Percentiles rank a stretch among this genome's conserved stretches.
phyloP scores from a whole-genome alignment of 495 filamentous ascomycete species.

The Neurospora sp. region DNA sequence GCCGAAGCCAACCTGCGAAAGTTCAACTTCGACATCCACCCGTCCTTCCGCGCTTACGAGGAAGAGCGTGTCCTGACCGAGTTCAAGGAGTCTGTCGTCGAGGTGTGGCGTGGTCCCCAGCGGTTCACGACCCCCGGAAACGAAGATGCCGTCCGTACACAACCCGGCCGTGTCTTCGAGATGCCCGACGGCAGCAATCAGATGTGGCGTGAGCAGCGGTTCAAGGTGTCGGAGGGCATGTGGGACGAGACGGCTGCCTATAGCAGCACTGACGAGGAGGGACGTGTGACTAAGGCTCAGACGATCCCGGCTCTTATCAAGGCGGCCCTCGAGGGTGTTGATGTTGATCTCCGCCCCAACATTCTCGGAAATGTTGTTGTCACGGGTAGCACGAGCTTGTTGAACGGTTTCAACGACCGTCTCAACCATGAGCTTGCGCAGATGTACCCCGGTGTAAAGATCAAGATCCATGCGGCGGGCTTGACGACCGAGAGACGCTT shows the following conservation, averaged over 20 bases:
- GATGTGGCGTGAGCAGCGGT: conserved; percentile 81
- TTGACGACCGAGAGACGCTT: conserved; percentile 78
- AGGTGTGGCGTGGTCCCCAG: conserved; percentile 81
- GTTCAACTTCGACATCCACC: conserved; percentile 55
- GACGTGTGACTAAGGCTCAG: conserved; percentile 49
- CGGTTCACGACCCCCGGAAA: conserved; percentile 49
- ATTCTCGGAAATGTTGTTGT: conserved; percentile 87
- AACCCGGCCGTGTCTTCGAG: conserved; percentile 79
- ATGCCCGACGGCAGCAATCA: conserved; percentile 91
- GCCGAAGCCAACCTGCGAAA: conserved; percentile 44
- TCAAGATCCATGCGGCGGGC: conserved; percentile 77
- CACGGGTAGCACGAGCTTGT: conserved; percentile 71
- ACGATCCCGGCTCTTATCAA: conserved; percentile 73
- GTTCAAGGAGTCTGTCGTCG: conserved; percentile 95
- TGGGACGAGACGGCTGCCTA: conserved; percentile 71
- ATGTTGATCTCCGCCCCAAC: conserved; percentile 78
- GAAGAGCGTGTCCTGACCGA: conserved; percentile 90
- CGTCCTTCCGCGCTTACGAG: conserved; percentile 67
- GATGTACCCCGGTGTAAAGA: conserved; percentile 69
- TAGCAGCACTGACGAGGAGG: conserved; percentile 14
- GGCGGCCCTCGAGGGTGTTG: conserved; percentile 63
- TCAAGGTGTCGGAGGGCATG: conserved; percentile 71
- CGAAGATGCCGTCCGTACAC: conserved; percentile 54
- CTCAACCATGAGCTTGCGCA: conserved; percentile 70
- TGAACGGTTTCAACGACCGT: conserved; percentile 84